Base-by-base conservation (phyloP, 2,329 filamentous ascomycete genomes). In the Drechslera avenae region DNA sequence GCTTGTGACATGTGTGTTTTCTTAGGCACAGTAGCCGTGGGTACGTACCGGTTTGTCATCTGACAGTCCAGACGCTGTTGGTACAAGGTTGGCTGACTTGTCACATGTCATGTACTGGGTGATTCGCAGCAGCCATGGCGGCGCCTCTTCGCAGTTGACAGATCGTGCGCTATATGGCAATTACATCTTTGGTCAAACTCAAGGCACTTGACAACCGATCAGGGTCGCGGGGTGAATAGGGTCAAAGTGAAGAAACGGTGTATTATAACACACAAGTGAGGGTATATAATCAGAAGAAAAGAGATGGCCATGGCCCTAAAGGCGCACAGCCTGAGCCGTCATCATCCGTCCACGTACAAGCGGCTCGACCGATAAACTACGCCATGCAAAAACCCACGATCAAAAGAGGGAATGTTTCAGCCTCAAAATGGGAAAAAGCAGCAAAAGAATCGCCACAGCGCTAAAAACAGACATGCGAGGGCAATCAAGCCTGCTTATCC, bases 401-500 rank as follows among this genome's bases (percentile, higher is more conserved):
- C 2, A 28, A 32, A 30, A 31, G 13, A 33, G 37, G 13, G 28
- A 49, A 44, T 46, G 33, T 45, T 57, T 60, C 21, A 41, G 12
- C 41, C 9, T 44, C 26, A n/a, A n/a, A n/a, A n/a, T 13, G 9
- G 17, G 12, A 19, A 45, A 45, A 45, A 30, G 42, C 42, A 45
- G 12, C 10, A 8, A 28, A 28, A 13, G 10, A 1, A 9, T 9
- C 7, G 23, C 17, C n/a, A 16, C 5, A 2, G n/a, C 34, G 18
- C 13, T 32, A 36, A 23, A 28, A 30, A 28, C 10, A 49, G 14
- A 40, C 39, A 39, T 54, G 68, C 39, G 36, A 60, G 21, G 37
- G 61, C 42, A 13, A 62, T 26, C 56, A 50, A 7, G 56, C 39
- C 18, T 59, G 57, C 57, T 69, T 66, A 14, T 67, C 60, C 7